Base-by-base conservation (phyloP, 2,329 filamentous ascomycete genomes). In the Claviceps monticola region DNA sequence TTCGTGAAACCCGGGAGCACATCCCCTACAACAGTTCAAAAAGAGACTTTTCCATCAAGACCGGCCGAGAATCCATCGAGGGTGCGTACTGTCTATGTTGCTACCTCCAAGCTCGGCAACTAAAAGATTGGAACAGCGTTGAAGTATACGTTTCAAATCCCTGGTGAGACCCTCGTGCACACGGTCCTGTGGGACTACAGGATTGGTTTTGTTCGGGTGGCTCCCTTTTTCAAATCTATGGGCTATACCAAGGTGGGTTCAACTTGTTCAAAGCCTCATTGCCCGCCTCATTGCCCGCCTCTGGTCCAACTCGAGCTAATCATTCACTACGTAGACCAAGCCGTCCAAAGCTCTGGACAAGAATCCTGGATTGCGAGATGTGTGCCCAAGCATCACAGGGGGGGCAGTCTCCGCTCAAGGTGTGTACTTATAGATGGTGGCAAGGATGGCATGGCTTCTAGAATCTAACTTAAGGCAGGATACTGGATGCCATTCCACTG, bases 131-230 rank as follows among this genome's bases (percentile, higher is more conserved):
- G 17, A 26, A 44, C 17, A 93, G 87, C 88, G 26, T 90, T 90
- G 64, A 81, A 89, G 60, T 97, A 96, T 66, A 81, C 79, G 38
- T 96, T 94, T 72, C 78, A 74, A 58, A 65, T 84, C 3, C 86
- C 86, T 0, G 80, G 75, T 11, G 78, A 85, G 46, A 76, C 83
- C 2, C 76, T 74, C 56, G 74, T 78, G 50, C 90, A 85, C 64
- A 80, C 79, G 1, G 82, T 97, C 55, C 89, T 96, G 80, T 98
- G 93, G 93, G 93, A 98, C 67, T 96, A 96, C 71, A 91, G 94
- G 60, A 81, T 91, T 55, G 93, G 93, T 8, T 82, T 97, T 34
- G 90, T 97, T 56, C 83, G 91, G 55, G 94, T 95, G 68, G 96
- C 90, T 2, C 86, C 89, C 29, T 87, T 97, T 64, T 97, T 97